Base-by-base conservation (phyloP, 371 early-diverging fungal genomes). In the Massospora cicadina region DNA sequence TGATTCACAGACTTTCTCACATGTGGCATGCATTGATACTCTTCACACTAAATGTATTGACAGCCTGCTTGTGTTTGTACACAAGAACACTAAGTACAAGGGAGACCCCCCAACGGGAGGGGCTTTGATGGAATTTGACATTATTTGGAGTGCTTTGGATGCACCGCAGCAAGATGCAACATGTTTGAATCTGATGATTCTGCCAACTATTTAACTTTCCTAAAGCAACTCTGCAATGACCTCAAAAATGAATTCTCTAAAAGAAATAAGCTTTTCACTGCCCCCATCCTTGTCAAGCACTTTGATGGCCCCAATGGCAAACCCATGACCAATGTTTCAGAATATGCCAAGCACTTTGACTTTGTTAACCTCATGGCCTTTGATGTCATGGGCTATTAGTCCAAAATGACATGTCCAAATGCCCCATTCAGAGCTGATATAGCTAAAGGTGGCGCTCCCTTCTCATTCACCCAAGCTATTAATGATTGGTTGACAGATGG, bases 131-230 rank as follows among this genome's bases (percentile, higher is more conserved):
- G 81, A 68, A 74, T 65, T 65, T 72, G 67, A 68, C 68, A 67
- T 25, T 84, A 82, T 69, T 89, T 86, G 89, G 90, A 90, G 68
- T 89, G 84, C 65, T 87, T 89, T n/a, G 87, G 80, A 10, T 74
- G 80, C 5, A 72, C 77, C 55, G 89, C 82, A 1, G 78, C 83
- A 27, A 80, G 78, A 3, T 72, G 74, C 55, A 69, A 68, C 5
- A 69, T 80, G 12, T 84, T 86, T 64, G 68, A 80, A 17, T 77
- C 71, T 56, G 61, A 67, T 55, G 86, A 87, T 64, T 68, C 81
- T 21, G 77, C 67, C 59, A 85, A 86, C 69, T 75, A 81, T 53
- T 67, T 85, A 66, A 72, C 68, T 1, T 68, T 81, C 24, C 70
- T 89, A 0, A 71, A 82, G 24, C 81, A 82, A 25, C 68, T 88